Conservation (phyloP, 805 yeast species). For the Maudiozyma pseudohumilis region DNA sequence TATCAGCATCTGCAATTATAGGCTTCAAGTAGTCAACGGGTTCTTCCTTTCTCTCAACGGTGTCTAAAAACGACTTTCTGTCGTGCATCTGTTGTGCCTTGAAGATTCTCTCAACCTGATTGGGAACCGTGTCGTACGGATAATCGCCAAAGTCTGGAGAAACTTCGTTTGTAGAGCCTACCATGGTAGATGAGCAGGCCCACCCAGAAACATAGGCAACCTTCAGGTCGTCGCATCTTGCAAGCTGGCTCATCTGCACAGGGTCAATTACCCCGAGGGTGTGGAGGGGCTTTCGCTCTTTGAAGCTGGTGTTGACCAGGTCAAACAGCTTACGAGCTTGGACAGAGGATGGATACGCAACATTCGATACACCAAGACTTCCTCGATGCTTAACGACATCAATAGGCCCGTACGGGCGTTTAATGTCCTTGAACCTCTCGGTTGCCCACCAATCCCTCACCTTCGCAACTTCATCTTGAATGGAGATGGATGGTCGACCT, state of each 20-base stretch:
- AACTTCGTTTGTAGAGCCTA: slow-evolving; percentile 49
- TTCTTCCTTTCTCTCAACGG: slow-evolving; percentile 14
- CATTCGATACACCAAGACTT: slow-evolving; percentile 28
- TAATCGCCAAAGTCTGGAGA: slow-evolving; percentile 62
- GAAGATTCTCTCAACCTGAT: slow-evolving; percentile 50
- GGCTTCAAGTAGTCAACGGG: slow-evolving; percentile 47
- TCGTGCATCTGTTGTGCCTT: slow-evolving; percentile 52
- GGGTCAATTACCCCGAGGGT: slow-evolving; percentile 58
- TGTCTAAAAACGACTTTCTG: slow-evolving; percentile 36
- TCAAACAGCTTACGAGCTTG: slow-evolving; percentile 46
- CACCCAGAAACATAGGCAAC: slow-evolving; percentile 50
- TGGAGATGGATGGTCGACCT: no score
- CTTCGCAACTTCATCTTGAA: slow-evolving; percentile 28
- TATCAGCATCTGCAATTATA: slow-evolving; percentile 57
- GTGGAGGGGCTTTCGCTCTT: slow-evolving; percentile 38
- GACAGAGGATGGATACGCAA: slow-evolving; percentile 37
- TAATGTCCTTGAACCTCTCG: slow-evolving; percentile 37
- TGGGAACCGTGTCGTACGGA: slow-evolving; percentile 62
- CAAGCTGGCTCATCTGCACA: slow-evolving; percentile 49
- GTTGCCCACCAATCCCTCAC: slow-evolving; percentile 43
- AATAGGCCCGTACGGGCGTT: slow-evolving; percentile 43
- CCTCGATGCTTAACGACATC: slow-evolving; percentile 48
- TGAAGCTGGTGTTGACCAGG: slow-evolving; percentile 33
- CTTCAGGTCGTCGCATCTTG: slow-evolving; percentile 38
- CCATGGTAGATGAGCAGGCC: slow-evolving; percentile 48